phyloP scores from a whole-genome alignment of 306 rosid species.

The Acacia confusa region DNA sequence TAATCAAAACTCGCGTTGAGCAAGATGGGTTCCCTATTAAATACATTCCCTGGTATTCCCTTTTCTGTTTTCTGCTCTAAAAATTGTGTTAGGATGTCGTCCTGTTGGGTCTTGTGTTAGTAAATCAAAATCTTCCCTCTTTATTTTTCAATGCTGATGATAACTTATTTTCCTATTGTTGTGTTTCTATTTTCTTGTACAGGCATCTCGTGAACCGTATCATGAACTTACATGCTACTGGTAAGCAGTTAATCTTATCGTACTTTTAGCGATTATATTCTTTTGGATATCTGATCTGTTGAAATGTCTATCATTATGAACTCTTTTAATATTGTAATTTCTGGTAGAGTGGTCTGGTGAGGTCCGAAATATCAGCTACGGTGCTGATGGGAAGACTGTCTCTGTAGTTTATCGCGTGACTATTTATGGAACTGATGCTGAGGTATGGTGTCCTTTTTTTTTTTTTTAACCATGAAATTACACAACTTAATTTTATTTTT shows the following conservation, averaged over 20 bases:
- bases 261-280: background rate
- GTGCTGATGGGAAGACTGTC: slow-evolving; percentile 69
- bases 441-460: slow-evolving; percentile 36
- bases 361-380: slow-evolving; percentile 61
- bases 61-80: background rate
- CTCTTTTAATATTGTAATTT: background rate
- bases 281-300: background rate
- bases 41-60: slow-evolving; percentile 67
- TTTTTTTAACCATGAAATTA: background rate
- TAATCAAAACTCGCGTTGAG: slow-evolving; percentile 59
- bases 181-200: background rate
- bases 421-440: slow-evolving; percentile 88
- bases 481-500: background rate
- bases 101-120: background rate
- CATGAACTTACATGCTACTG: slow-evolving; percentile 81
- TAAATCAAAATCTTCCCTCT: background rate
- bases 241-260: slow-evolving; percentile 23
- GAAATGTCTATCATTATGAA: background rate
- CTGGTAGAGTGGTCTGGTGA: slow-evolving; percentile 87
- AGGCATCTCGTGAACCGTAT: slow-evolving; percentile 81
- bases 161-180: background rate
- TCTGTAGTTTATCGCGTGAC: slow-evolving; percentile 85
- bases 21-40: slow-evolving; percentile 49
- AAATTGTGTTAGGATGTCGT: background rate
- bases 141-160: background rate